Percentiles rank a stretch among this genome's conserved stretches.
phyloP scores from a whole-genome alignment of 2,329 filamentous ascomycete genomes.

The Neonectria magnoliae region DNA sequence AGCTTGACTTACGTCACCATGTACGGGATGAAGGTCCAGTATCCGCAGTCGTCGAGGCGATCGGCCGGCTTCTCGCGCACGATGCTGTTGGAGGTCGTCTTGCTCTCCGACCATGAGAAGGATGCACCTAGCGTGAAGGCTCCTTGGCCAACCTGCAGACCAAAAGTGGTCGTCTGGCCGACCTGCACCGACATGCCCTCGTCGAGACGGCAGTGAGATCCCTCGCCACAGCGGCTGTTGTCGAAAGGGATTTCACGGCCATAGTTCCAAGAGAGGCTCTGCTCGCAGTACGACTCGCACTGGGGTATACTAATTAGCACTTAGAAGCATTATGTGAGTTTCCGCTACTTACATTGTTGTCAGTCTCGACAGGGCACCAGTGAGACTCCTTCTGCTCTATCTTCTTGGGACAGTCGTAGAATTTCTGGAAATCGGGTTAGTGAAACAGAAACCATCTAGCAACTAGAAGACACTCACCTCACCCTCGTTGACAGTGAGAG shows the following conservation, averaged over 20 bases:
- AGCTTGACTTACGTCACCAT: conserved; percentile 11
- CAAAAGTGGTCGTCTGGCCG: conserved; percentile 8
- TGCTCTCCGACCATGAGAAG: conserved; percentile 11
- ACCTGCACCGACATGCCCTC: neutral
- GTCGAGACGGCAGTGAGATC: neutral
- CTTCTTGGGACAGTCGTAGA: conserved; percentile 6
- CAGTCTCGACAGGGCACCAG: neutral
- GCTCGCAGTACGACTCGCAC: conserved; percentile 3
- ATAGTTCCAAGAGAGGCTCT: neutral
- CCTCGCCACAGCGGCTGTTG: neutral
- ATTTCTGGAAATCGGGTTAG: neutral
- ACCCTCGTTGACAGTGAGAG: neutral
- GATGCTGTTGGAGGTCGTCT: conserved; percentile 3
- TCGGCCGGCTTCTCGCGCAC: conserved; percentile 12
- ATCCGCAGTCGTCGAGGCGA: conserved; percentile 18
- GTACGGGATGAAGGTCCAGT: conserved; percentile 20
- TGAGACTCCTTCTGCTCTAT: neutral
- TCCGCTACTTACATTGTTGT: neutral
- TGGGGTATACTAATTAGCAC: neutral
- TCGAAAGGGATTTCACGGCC: conserved; percentile 5
- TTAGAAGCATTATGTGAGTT: neutral
- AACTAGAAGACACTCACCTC: neutral
- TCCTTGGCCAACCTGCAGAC: conserved; percentile 6
- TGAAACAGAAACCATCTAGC: neutral
- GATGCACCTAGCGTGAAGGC: conserved; percentile 9